Base-by-base conservation (phyloP, 345 rosid species). In the Pseudoturritis turrita region DNA sequence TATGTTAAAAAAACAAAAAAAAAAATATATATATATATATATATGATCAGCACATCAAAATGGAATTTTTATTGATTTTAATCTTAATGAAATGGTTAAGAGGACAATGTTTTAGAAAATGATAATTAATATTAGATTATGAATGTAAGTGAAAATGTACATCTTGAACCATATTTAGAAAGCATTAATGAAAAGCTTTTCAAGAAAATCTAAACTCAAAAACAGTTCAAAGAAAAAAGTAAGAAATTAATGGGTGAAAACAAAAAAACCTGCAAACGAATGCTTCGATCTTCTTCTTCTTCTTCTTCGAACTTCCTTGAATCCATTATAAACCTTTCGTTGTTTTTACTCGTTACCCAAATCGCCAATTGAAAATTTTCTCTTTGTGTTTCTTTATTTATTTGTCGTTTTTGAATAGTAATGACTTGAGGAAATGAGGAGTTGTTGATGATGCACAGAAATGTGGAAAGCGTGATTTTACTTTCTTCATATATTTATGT, bases 261-360 rank as follows among this genome's bases (percentile, higher is more conserved):
- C n/a, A 52, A 9, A 43, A 49, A 68, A 37, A 87, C 80, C 76
- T 80, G 83, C 52, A 87, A 64, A 63, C 75, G 78, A 70, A 90
- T 71, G 71, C 88, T 83, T 58, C 83, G 84, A 58, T 83, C 81
- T 7, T 81, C 81, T 0, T 82, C 82, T 0, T 82, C 82, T 31
- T 68, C 88, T 17, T 72, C 70, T 28, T 62, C 47, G 7, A 78
- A 62, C 28, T 55, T 74, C 18, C 68, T 47, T 2, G 72, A 44
- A 54, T 61, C 86, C 89, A 85, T 82, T 37, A 23, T 28, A n/a
- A 51, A 37, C 22, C 31, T 53, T 52, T 12, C 3, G 18, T 31
- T 53, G 18, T 43, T 36, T 15, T 31, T 10, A 40, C 13, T 62
- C 29, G 35, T 19, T 33, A 57, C 37, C 29, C 19, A 40, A 59